Evolutionary conservation across 352 stramenopile species (phyloP).

Genomic region (Pythium monospermum): DNA sequence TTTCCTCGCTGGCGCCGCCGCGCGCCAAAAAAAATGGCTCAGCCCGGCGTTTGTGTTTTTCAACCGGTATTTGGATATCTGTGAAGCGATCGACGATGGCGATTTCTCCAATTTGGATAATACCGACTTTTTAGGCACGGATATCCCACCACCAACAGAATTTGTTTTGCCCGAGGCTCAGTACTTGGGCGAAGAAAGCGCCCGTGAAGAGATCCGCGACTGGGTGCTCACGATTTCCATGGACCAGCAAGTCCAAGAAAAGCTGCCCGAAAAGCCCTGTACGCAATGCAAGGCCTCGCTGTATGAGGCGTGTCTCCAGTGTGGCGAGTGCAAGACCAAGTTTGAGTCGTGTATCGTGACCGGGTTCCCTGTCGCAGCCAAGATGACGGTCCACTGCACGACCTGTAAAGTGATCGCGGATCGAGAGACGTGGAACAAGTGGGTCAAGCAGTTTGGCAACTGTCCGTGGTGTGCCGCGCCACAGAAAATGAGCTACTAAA

Average conservation of each 20-base stretch:
- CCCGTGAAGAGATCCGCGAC: conserved; percentile 91
- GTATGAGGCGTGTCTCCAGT: conserved; percentile 83
- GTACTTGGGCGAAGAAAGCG: conserved; percentile 75
- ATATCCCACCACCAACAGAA: conserved; percentile 84
- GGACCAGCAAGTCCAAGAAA: conserved; percentile 92
- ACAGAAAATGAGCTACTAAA: conserved; percentile 83
- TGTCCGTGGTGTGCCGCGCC: conserved; percentile 77
- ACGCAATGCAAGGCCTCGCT: conserved; percentile 74
- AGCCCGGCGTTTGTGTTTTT: conserved; percentile 94
- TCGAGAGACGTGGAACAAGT: conserved; percentile 87
- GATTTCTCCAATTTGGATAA: conserved; percentile 88
- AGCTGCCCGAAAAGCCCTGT: conserved; percentile 73
- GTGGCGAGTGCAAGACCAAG: conserved; percentile 67
- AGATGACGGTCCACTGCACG: conserved; percentile 85
- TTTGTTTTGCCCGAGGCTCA: conserved; percentile 71
- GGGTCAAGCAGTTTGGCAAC: conserved; percentile 81
- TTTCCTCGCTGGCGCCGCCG: conserved; percentile 80
- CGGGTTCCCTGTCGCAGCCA: conserved; percentile 83
- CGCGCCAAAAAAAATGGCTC: conserved; percentile 84
- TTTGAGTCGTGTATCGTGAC: conserved; percentile 89
- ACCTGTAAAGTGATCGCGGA: conserved; percentile 86
- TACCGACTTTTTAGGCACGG: conserved; percentile 90
- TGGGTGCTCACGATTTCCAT: conserved; percentile 95
- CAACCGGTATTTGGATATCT: conserved; percentile 94
- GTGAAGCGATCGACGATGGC: conserved; percentile 92